A percentile compares a stretch with the other conserved stretches of the same genome.
These are phyloP conservation scores for Moricandia arvensis DNA, from an alignment of 345 rosid genomes.

Conservation along the genomic window DNA sequence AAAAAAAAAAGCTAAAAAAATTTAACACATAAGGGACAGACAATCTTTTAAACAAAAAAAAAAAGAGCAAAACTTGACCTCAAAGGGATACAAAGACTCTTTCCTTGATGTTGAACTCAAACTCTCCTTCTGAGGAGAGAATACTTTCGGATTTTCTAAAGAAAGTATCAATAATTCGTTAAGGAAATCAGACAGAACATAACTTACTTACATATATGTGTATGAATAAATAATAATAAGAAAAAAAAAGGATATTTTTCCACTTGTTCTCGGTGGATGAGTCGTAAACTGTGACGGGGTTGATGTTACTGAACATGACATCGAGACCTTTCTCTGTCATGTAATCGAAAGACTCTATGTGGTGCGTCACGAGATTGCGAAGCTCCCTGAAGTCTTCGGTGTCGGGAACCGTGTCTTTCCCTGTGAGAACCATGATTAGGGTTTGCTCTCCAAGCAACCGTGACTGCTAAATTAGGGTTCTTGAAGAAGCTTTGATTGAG, in stretches of 20 bases:
- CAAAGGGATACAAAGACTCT: slow-evolving; percentile 59
- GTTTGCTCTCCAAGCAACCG: background rate
- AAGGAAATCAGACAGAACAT: slow-evolving; percentile 43
- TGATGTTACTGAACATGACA: slow-evolving; percentile 55
- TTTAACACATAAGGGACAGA: background rate
- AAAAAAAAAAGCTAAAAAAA: background rate
- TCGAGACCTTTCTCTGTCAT: slow-evolving; percentile 74
- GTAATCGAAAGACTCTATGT: slow-evolving; percentile 83
- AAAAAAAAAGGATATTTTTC: slow-evolving; percentile 60
- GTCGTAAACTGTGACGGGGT: slow-evolving; percentile 56
- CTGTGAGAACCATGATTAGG: slow-evolving; percentile 15
- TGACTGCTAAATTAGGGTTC: background rate
- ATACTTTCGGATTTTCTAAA: slow-evolving; percentile 55
- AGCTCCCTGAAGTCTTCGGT: slow-evolving; percentile 49
- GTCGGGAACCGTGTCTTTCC: slow-evolving; percentile 22
- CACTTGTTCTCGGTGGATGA: slow-evolving; percentile 45
- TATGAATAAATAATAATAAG: background rate
- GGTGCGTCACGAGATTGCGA: slow-evolving; percentile 70
- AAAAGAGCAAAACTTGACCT: slow-evolving; percentile 42
- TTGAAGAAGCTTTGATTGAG: background rate
- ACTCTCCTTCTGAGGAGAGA: slow-evolving; percentile 61
- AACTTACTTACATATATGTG: background rate
- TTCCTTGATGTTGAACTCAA: slow-evolving; percentile 37
- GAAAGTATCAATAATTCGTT: slow-evolving; percentile 52
- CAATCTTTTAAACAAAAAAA: background rate